These are phyloP conservation scores for Candida dajiaensis DNA, from an alignment of 805 yeast genomes.

Conservation along the genomic window DNA sequence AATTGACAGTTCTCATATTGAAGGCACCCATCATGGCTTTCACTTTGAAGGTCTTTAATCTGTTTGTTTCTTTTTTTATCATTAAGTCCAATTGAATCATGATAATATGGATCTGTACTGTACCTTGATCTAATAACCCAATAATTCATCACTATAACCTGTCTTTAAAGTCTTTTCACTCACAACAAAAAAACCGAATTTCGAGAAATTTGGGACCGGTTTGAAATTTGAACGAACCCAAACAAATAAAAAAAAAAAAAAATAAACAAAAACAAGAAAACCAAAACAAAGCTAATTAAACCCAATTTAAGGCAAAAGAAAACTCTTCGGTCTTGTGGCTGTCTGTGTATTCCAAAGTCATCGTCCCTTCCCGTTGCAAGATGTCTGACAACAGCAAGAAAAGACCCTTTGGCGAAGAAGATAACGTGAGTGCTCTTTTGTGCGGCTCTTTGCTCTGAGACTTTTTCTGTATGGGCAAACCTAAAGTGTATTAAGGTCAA, in stretches of 20 bases:
- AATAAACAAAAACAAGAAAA: neutral
- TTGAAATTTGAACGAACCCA: neutral
- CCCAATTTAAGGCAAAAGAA: neutral
- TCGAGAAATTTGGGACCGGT: neutral
- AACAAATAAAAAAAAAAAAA: neutral
- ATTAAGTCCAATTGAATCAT: too few relatives aligned
- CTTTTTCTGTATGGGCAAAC: neutral
- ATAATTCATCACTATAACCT: too few relatives aligned
- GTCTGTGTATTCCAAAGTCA: neutral
- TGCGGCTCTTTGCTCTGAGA: neutral
- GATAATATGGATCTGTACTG: too few relatives aligned
- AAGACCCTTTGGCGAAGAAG: slow-evolving; percentile 11
- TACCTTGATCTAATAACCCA: too few relatives aligned
- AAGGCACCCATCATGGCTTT: too few relatives aligned
- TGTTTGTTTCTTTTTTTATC: too few relatives aligned
- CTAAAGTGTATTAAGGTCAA: neutral
- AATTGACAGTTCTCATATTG: neutral
- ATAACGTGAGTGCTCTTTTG: slow-evolving; percentile 3
- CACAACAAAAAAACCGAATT: neutral
- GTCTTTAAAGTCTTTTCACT: too few relatives aligned
- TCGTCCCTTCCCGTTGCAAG: neutral
- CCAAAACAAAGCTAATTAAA: neutral
- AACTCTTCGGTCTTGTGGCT: neutral
- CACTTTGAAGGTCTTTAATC: too few relatives aligned
- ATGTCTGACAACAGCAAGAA: slow-evolving; percentile 12